These are phyloP conservation scores for Pleurotus djamor DNA, from an alignment of 768 basidiomycete genomes.

Conservation along the genomic window DNA sequence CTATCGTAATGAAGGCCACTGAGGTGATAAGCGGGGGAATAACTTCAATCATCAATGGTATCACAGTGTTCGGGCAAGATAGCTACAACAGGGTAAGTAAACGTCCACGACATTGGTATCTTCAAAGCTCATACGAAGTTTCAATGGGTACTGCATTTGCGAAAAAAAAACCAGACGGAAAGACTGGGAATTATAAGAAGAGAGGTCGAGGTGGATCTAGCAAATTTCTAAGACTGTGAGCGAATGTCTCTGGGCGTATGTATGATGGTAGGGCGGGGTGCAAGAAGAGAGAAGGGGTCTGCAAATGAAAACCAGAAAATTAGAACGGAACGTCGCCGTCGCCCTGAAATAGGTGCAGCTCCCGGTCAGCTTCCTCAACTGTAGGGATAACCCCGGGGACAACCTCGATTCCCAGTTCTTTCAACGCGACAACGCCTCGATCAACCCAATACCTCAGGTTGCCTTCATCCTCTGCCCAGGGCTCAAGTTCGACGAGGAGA, in stretches of 20 bases:
- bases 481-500: background rate
- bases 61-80: background rate
- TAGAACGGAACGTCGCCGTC: background rate
- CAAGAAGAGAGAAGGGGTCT: no score
- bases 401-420: constrained; percentile 42
- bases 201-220: background rate
- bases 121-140: background rate
- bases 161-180: background rate
- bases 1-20: background rate
- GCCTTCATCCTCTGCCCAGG: constrained; percentile 54
- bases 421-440: constrained; percentile 48
- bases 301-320: no score
- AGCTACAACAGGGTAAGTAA: background rate
- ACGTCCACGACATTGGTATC: background rate
- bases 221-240: background rate
- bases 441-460: constrained; percentile 48
- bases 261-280: no score
- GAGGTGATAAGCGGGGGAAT: background rate
- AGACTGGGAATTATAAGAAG: background rate
- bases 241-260: no score
- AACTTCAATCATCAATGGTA: background rate
- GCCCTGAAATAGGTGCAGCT: background rate
- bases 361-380: background rate
- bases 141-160: background rate
- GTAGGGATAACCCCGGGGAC: constrained; percentile 34